Base-by-base conservation (phyloP, 2,329 filamentous ascomycete species). In the Aspergillus sp. region DNA sequence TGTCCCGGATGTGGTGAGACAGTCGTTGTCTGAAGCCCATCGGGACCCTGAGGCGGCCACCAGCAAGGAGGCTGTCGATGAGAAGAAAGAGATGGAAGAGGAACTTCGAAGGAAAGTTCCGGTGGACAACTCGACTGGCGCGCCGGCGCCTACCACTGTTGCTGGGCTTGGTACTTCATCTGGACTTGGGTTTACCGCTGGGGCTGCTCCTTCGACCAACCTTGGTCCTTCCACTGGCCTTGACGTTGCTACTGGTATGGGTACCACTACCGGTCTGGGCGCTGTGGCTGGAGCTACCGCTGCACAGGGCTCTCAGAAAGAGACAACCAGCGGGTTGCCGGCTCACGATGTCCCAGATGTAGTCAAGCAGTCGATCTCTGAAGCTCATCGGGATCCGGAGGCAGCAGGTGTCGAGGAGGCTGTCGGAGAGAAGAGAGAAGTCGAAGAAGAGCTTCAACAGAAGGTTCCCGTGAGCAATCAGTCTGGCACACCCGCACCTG, bases 81-180 rank as follows among this genome's bases (percentile, higher is more conserved):
- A 93, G 68, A 95, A 95, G 84, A 86, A 85, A 73, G 83, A 81
- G 8, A 82, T 92, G 5, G 91, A 96, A 79, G 76, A 85, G 25
- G 89, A 96, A 78, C 81, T 96, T 8, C 80, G 92, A 51, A 82
- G 86, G 60, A 76, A 75, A 49, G 71, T 80, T 10, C 66, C 67
- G 0, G 61, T 70, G 5, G 68, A 72, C 15, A 71, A 78, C n/a
- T 74, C 71, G 3, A 64, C 68, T n/a, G 77, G 77, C 7, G 62
- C 71, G 38, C 77, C 77, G 1, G 76, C 75, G 3, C 79, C 41
- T 23, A 13, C n/a, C 8, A 44, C n/a, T 42, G 39, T 19, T 19
- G 39, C 39, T 7, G 39, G 39, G 17, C 39, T 42, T 42, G 39
- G 39, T 19, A 42, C 39, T 42, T 17, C 39, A 17, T 17, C 39